A percentile compares a stretch with the other conserved stretches of the same genome.
phyloP scores from a whole-genome alignment of 176 grass and related monocot species.

The Themeda triandra region DNA sequence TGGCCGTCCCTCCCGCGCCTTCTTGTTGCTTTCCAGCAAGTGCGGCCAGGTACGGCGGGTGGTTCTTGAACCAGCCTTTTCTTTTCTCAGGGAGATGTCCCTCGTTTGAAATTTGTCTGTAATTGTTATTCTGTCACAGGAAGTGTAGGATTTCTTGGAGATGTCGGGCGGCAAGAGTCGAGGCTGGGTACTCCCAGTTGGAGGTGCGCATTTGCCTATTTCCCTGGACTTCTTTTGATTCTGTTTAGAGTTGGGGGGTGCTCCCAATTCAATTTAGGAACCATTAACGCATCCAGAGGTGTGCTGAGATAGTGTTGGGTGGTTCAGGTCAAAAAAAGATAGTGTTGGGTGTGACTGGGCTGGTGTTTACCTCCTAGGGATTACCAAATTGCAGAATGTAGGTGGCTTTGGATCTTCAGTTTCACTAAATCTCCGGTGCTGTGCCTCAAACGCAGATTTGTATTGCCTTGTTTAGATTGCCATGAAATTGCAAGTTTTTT shows the following conservation, averaged over 20 bases:
- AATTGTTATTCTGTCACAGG: neutral
- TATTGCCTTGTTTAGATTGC: too few relatives aligned
- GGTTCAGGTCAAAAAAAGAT: too few relatives aligned
- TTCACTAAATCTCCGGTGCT: neutral
- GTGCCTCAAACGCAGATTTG: neutral
- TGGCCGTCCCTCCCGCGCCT: neutral
- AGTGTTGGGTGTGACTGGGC: neutral
- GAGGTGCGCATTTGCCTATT: constrained; percentile 28
- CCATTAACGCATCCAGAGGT: neutral
- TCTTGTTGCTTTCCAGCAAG: neutral
- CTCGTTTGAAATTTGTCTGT: neutral
- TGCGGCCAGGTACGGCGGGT: neutral
- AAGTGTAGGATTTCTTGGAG: constrained; percentile 2
- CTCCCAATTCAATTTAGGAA: neutral
- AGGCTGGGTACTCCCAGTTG: constrained; percentile 36
- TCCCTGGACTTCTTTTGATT: neutral
- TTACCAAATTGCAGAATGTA: neutral
- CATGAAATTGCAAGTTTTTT: too few relatives aligned
- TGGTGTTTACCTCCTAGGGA: neutral
- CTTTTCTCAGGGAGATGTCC: neutral
- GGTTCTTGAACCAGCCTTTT: neutral
- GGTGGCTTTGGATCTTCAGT: neutral
- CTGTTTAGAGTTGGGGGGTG: neutral
- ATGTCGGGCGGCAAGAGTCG: neutral
- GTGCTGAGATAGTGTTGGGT: neutral